Evolutionary conservation across 1,139 yeast genomes (phyloP).

Genomic region (Kodamaea ohmeri): DNA sequence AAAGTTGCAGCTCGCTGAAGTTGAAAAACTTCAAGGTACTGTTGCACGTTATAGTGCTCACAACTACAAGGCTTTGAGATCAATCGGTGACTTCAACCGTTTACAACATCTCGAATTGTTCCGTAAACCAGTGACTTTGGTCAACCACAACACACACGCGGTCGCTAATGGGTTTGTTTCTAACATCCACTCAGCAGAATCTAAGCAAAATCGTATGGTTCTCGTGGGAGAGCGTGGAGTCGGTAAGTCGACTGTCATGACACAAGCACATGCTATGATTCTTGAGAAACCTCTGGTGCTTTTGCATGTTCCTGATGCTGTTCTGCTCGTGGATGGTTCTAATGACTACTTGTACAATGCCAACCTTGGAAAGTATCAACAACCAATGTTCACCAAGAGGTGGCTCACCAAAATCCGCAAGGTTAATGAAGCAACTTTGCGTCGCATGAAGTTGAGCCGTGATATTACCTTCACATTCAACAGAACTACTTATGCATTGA

Average conservation of each 20-base stretch:
- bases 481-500: slow-evolving; percentile 35
- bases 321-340: slow-evolving; percentile 64
- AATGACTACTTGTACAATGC: slow-evolving; percentile 62
- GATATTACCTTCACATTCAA: slow-evolving; percentile 37
- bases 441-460: slow-evolving; percentile 48
- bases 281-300: slow-evolving; percentile 49
- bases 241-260: slow-evolving; percentile 74
- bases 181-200: slow-evolving; percentile 22
- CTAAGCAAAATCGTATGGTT: slow-evolving; percentile 50
- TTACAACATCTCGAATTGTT: slow-evolving; percentile 60
- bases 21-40: slow-evolving; percentile 16
- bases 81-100: slow-evolving; percentile 58
- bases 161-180: slow-evolving; percentile 26
- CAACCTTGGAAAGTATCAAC: slow-evolving; percentile 53
- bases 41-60: slow-evolving; percentile 26
- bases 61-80: slow-evolving; percentile 26
- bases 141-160: slow-evolving; percentile 36
- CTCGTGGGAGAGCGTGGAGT: slow-evolving; percentile 72
- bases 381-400: slow-evolving; percentile 74
- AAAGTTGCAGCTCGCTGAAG: slow-evolving; percentile 15
- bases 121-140: slow-evolving; percentile 53
- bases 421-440: slow-evolving; percentile 54
- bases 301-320: slow-evolving; percentile 66
- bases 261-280: slow-evolving; percentile 66
- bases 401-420: slow-evolving; percentile 56